Conservation (phyloP, 768 basidiomycete species). For the Suillus lakei region DNA sequence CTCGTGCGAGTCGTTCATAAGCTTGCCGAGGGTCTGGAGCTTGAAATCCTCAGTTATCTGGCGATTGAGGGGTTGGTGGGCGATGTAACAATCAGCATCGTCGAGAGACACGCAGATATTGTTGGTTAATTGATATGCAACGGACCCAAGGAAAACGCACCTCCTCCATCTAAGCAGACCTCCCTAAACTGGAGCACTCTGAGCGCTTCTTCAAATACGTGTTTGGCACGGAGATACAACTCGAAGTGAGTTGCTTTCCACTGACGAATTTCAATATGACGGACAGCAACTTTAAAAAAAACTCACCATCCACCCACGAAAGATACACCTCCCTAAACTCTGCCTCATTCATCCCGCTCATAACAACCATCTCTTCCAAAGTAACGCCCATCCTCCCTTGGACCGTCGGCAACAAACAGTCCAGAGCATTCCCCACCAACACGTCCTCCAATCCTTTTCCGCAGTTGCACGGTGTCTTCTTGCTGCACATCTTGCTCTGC, state of each 20-base stretch:
- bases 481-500: slow-evolving; percentile 2
- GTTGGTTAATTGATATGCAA: not conserved
- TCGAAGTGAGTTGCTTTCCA: slow-evolving; percentile 83
- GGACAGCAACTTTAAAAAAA: not conserved
- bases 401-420: slow-evolving; percentile 53
- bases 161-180: slow-evolving; percentile 56
- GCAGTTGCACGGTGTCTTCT: slow-evolving; percentile 35
- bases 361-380: slow-evolving; percentile 72
- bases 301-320: slow-evolving; percentile 79
- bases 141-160: slow-evolving; percentile 14
- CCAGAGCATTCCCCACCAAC: slow-evolving; percentile 43
- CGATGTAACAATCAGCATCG: not conserved
- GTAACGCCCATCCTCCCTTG: slow-evolving; percentile 55
- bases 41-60: slow-evolving; percentile 25
- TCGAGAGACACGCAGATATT: not conserved
- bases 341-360: slow-evolving; percentile 58
- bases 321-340: slow-evolving; percentile 72
- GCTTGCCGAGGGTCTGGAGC: slow-evolving; percentile 59
- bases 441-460: slow-evolving; percentile 52
- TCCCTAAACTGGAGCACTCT: slow-evolving; percentile 81
- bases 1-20: slow-evolving; percentile 82
- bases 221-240: slow-evolving; percentile 80
- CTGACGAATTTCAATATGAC: slow-evolving; percentile 35
- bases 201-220: slow-evolving; percentile 80
- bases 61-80: not conserved